phyloP scores from a whole-genome alignment of 1,284 basidiomycete genomes.

The Tetrapyrgos nigripes region DNA sequence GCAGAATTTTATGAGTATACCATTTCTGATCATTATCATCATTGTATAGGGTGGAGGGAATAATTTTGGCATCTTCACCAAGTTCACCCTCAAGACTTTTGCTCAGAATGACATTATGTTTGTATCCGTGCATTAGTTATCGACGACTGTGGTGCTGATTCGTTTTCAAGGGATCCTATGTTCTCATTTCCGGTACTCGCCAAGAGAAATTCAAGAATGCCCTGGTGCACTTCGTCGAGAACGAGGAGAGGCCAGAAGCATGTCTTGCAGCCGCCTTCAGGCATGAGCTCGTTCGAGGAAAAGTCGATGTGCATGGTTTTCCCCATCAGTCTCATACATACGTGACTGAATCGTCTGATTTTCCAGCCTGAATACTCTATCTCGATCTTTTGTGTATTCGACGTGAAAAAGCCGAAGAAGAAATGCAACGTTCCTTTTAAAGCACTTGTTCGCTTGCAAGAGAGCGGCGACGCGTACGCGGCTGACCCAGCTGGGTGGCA shows the following conservation, averaged over 20 bases:
- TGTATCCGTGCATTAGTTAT: background rate
- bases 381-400: slow-evolving; percentile 10
- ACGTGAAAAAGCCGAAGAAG: background rate
- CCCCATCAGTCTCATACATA: background rate
- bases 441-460: background rate
- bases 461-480: slow-evolving; percentile 1
- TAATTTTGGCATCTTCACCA: slow-evolving; percentile 28
- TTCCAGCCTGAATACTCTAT: slow-evolving; percentile 15
- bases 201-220: slow-evolving; percentile 17
- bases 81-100: slow-evolving; percentile 22
- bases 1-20: background rate
- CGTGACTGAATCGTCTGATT: background rate
- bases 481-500: slow-evolving; percentile 9
- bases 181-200: background rate
- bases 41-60: slow-evolving; percentile 29
- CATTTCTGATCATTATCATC: background rate
- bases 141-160: background rate
- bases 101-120: slow-evolving; percentile 4
- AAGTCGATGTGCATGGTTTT: background rate
- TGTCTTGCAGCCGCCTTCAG: slow-evolving; percentile 21
- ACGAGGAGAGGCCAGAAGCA: slow-evolving; percentile 15
- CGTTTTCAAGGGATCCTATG: slow-evolving; percentile 1
- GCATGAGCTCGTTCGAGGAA: slow-evolving; percentile 5
- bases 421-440: slow-evolving; percentile 1
- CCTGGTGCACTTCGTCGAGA: slow-evolving; percentile 10